Percentiles rank a stretch among this genome's conserved stretches.
phyloP scores from a whole-genome alignment of 179 eudicot genomes.

The Heliamphora pulchella region DNA sequence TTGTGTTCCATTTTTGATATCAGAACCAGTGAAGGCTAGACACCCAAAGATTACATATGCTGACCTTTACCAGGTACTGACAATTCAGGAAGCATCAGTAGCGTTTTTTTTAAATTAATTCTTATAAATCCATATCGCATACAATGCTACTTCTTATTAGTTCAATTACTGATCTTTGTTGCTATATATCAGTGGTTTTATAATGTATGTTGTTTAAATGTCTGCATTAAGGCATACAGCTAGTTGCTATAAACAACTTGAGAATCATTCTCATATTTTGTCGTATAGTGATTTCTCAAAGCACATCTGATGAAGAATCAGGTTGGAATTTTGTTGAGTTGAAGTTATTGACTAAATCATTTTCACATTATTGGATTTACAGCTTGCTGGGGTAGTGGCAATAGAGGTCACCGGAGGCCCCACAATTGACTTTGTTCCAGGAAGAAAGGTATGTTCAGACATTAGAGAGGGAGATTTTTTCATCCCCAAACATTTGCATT shows the following conservation, averaged over 20 bases:
- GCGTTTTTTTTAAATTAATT: not conserved
- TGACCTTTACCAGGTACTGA: conserved; percentile 78
- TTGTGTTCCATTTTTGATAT: conserved; percentile 17
- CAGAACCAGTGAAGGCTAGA: conserved; percentile 69
- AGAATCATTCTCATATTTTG: not conserved
- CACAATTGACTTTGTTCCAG: conserved; percentile 60
- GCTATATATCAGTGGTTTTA: not conserved
- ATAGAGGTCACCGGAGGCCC: conserved; percentile 97
- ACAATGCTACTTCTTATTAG: not conserved
- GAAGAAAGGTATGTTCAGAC: conserved; percentile 51
- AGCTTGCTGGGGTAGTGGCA: conserved; percentile 95
- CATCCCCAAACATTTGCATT: not conserved
- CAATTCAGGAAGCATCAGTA: not conserved
- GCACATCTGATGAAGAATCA: not conserved
- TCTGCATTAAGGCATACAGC: not conserved
- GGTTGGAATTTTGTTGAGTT: not conserved
- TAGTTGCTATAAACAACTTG: not conserved
- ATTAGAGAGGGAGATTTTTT: not conserved
- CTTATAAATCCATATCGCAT: not conserved
- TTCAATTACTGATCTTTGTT: not conserved
- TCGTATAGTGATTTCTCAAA: not conserved
- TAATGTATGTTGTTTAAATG: not conserved
- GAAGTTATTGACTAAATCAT: not conserved
- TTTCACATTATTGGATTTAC: conserved; percentile 18
- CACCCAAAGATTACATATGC: conserved; percentile 66